Conservation (phyloP, 495 filamentous ascomycete species). For the Neurospora sp. region DNA sequence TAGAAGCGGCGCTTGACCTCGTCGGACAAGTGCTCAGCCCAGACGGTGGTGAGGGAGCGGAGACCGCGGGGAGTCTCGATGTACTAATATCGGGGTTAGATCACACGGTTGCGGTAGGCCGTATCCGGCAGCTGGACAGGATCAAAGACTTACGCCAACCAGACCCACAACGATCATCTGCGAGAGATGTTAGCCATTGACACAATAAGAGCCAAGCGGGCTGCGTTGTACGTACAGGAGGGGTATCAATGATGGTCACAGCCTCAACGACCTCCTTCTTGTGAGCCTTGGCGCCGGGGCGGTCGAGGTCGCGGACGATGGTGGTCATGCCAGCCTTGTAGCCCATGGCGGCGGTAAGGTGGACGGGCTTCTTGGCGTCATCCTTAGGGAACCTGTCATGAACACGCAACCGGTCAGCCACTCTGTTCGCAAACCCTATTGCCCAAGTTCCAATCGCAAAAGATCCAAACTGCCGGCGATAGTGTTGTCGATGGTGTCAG, state of each 20-base stretch:
- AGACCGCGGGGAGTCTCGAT: slow-evolving; percentile 99
- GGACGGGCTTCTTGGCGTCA: slow-evolving; percentile 98
- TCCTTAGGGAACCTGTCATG: slow-evolving; percentile 90
- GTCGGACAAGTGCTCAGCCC: slow-evolving; percentile 98
- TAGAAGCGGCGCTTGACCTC: slow-evolving; percentile 99
- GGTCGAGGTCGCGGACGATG: slow-evolving; percentile 98
- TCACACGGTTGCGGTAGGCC: slow-evolving; percentile 2
- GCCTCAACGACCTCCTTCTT: slow-evolving; percentile 99
- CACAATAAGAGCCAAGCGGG: slow-evolving; percentile 47
- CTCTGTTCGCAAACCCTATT: not conserved
- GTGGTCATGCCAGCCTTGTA: slow-evolving; percentile 99
- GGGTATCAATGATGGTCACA: slow-evolving; percentile 97
- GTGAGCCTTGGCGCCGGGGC: slow-evolving; percentile 98
- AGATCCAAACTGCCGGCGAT: not conserved
- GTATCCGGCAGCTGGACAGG: slow-evolving; percentile 16
- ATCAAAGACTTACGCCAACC: slow-evolving; percentile 54
- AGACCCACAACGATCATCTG: slow-evolving; percentile 99
- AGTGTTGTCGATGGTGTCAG: not conserved
- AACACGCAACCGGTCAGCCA: slow-evolving; percentile 16
- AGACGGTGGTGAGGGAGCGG: slow-evolving; percentile 97
- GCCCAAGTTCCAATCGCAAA: not conserved
- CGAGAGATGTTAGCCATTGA: slow-evolving; percentile 51
- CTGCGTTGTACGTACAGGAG: slow-evolving; percentile 81
- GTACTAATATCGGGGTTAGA: slow-evolving; percentile 43
- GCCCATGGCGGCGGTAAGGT: slow-evolving; percentile 96